These are phyloP conservation scores for Globisporangium uncinulatum DNA, from an alignment of 352 stramenopile genomes.

Conservation along the genomic window DNA sequence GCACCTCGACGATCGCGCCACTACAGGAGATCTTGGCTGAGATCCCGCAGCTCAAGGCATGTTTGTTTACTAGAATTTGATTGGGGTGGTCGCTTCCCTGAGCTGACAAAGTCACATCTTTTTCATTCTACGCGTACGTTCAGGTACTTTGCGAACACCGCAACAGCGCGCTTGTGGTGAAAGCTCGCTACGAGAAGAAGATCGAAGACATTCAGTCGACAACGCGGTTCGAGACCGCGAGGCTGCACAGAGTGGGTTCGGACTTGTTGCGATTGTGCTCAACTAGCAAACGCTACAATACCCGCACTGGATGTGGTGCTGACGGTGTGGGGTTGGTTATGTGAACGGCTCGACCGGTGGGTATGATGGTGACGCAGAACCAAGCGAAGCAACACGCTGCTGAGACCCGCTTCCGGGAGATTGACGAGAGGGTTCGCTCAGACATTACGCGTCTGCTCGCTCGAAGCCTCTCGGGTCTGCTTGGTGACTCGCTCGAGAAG, in stretches of 20 bases:
- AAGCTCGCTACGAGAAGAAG: slow-evolving; percentile 56
- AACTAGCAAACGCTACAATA: too few species aligned
- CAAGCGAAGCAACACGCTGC: slow-evolving; percentile 53
- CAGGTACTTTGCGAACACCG: slow-evolving; percentile 65
- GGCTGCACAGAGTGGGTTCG: slow-evolving; percentile 40
- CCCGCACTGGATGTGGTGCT: not conserved
- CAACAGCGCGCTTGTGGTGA: slow-evolving; percentile 47
- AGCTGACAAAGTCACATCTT: too few species aligned
- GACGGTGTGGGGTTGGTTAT: not conserved
- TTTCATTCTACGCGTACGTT: not conserved
- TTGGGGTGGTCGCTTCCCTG: too few species aligned
- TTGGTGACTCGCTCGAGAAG: slow-evolving; percentile 32
- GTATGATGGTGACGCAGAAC: slow-evolving; percentile 30
- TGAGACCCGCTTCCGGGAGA: slow-evolving; percentile 47
- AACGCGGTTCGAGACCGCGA: slow-evolving; percentile 32
- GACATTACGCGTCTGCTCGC: slow-evolving; percentile 38
- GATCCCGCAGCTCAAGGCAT: slow-evolving; percentile 52
- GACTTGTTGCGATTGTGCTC: too few species aligned
- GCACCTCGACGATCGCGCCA: slow-evolving; percentile 42
- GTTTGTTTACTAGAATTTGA: not conserved
- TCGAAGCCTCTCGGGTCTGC: slow-evolving; percentile 28
- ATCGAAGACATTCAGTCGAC: slow-evolving; percentile 41
- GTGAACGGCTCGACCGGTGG: not conserved
- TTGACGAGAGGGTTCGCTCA: slow-evolving; percentile 45
- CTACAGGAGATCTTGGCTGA: slow-evolving; percentile 50